Evolutionary conservation across 495 filamentous ascomycete genomes (phyloP), one percentile per base, ranked within the genome.

Genomic region (Gamarada debralockiae): DNA sequence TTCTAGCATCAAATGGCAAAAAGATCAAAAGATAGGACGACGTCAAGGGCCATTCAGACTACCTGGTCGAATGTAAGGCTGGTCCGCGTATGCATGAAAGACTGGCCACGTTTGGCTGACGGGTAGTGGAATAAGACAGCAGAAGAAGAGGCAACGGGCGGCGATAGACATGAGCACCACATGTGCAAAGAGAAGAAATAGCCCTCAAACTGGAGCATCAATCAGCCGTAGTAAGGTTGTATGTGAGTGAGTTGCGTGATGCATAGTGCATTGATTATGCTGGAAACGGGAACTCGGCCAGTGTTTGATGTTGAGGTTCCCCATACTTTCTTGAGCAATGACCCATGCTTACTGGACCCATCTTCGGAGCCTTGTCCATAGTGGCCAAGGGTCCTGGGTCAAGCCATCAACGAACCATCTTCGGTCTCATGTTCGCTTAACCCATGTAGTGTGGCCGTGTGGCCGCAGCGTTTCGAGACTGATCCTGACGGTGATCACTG

Each of bases 251-350:
- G 40, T n/a, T 43, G 40, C 21, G 40, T 47, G 50, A 50, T 56
- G 55, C 55, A 58, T 57, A 60, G 53, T 63, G 60, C 60, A 63
- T 63, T 58, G 53, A 63, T 57, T 58, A 53, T 55, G 44, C 13
- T 54, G 18, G 41, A 55, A 55, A 52, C 40, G 34, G 49, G 48
- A 37, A 55, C 54, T 57, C 45, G 60, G 31, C 53, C 53, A 63
- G 52, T 57, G 60, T 63, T 63, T 63, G 60, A 63, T 37, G 57
- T 63, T 60, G 38, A 55, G 45, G 50, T 42, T 59, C 53, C 49
- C 56, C 56, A 56, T 48, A 56, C 56, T 57, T 20, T 33, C 36
- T 46, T 21, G 45, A 39, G 42, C 40, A 36, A 55, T 53, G 49
- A 53, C 43, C 54, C 58, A 48, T 55, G 59, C 47, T 54, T 49